These are phyloP conservation scores for Arabidopsis hybrid DNA, from an alignment of 441 rosid genomes.

Conservation along the genomic window DNA sequence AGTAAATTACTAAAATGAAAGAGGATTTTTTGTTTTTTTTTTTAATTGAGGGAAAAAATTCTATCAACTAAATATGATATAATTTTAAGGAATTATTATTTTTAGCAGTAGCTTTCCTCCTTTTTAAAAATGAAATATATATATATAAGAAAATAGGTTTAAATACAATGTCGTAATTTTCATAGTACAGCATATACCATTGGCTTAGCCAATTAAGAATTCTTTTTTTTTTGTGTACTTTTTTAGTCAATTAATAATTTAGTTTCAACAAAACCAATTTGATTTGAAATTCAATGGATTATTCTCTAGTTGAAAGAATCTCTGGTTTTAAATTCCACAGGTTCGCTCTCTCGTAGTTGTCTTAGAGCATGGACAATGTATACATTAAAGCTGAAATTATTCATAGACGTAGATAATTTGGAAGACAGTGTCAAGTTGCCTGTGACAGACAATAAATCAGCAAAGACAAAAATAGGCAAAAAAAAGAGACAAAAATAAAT, in stretches of 20 bases:
- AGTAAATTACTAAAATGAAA: neutral
- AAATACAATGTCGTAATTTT: slow-evolving; percentile 18
- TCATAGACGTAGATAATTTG: neutral
- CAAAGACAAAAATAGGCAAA: slow-evolving; percentile 25
- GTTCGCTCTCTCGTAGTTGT: slow-evolving; percentile 21
- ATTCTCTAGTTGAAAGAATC: slow-evolving; percentile 35
- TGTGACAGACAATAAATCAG: slow-evolving; percentile 26
- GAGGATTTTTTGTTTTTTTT: neutral
- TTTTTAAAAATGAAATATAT: neutral
- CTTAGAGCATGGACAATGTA: neutral
- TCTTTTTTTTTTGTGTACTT: no score
- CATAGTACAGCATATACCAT: slow-evolving; percentile 26
- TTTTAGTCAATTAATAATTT: neutral
- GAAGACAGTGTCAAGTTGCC: slow-evolving; percentile 31
- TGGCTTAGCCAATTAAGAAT: neutral
- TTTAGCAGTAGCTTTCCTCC: neutral
- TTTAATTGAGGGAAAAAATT: neutral
- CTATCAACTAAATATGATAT: neutral
- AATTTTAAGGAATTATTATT: neutral
- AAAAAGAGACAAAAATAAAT: slow-evolving; percentile 25
- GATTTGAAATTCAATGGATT: slow-evolving; percentile 7
- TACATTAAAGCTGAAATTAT: neutral
- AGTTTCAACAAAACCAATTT: neutral
- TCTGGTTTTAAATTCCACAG: slow-evolving; percentile 5
- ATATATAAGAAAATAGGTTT: neutral